Base-by-base conservation (phyloP, 176 grass and related monocot species). In the Musa beccarii region DNA sequence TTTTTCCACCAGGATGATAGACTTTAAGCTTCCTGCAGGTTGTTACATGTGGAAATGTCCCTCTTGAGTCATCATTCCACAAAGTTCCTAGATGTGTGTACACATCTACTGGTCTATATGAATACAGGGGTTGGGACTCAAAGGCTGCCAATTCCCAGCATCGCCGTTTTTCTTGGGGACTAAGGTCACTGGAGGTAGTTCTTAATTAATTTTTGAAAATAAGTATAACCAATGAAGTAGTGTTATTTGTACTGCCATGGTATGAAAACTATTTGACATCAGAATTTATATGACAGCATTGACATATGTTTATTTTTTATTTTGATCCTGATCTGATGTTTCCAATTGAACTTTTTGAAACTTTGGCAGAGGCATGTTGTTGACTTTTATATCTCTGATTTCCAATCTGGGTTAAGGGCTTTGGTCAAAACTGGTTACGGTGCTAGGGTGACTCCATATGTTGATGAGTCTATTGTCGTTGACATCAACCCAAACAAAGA, bases 321-420 rank as follows among this genome's bases (percentile, higher is more conserved):
- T 50, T 51, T 25, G n/a, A 51, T 74, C 55, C 75, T 59, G 43
- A 54, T 55, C 26, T 79, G 12, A 73, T 53, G 16, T 55, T 85
- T 54, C 51, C 79, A 21, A 66, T 68, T 72, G 72, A 81, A 67
- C 10, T n/a, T 14, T n/a, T 79, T 52, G 54, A 43, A 65, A 74
- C 29, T 70, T 59, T 81, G 59, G 23, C 87, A 97, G 93, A 71
- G 90, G 11, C 87, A 90, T 64, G 90, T 76, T 29, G 87, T 90
- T 49, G 90, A 97, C 83, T 97, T 97, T 77, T 97, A 97, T 75
- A 97, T 97, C 78, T 97, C 93, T 57, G 93, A 97, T 84, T 97
- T 97, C 83, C 93, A 97, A 75, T 92, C 93, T 66, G 93, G 93
- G 43, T 89, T 97, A 79, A 85, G 93, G 69, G 93, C 93, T 72